phyloP scores from a whole-genome alignment of 2,329 filamentous ascomycete species.

The Scorias spongiosa region DNA sequence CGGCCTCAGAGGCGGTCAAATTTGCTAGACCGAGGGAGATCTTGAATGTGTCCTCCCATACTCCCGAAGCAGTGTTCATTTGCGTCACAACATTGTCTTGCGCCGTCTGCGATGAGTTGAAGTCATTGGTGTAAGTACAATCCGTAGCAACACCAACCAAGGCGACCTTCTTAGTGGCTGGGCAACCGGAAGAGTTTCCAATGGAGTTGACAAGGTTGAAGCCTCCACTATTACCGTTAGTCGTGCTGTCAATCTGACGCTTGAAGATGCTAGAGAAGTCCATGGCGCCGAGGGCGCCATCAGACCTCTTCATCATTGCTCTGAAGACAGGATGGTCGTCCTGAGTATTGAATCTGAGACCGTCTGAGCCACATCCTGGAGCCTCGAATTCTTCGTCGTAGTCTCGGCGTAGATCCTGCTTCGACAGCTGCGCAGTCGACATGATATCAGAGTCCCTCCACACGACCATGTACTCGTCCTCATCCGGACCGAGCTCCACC shows the following conservation, averaged over 20 bases:
- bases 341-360: slow-evolving; percentile 64
- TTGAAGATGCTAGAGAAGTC: slow-evolving; percentile 53
- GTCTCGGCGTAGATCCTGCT: slow-evolving; percentile 49
- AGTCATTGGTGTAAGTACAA: slow-evolving; percentile 67
- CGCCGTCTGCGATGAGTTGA: slow-evolving; percentile 50
- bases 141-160: slow-evolving; percentile 85
- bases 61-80: slow-evolving; percentile 71
- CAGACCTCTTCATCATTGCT: slow-evolving; percentile 37
- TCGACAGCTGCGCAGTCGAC: slow-evolving; percentile 23
- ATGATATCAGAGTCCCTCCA: slow-evolving; percentile 80
- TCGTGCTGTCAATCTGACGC: slow-evolving; percentile 50
- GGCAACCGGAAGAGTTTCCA: slow-evolving; percentile 71
- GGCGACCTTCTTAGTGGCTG: slow-evolving; percentile 77
- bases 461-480: slow-evolving; percentile 69
- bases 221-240: slow-evolving; percentile 59
- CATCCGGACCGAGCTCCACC: slow-evolving; percentile 33
- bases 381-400: slow-evolving; percentile 6
- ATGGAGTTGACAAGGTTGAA: slow-evolving; percentile 68
- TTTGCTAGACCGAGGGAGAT: slow-evolving; percentile 84
- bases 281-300: slow-evolving; percentile 43
- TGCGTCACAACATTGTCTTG: slow-evolving; percentile 63
- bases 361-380: slow-evolving; percentile 51
- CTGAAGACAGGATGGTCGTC: slow-evolving; percentile 52
- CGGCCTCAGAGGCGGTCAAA: slow-evolving; percentile 57
- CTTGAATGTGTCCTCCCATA: slow-evolving; percentile 88